These are phyloP conservation scores for Saturnispora zaruensis DNA, from an alignment of 805 yeast genomes.

Conservation along the genomic window DNA sequence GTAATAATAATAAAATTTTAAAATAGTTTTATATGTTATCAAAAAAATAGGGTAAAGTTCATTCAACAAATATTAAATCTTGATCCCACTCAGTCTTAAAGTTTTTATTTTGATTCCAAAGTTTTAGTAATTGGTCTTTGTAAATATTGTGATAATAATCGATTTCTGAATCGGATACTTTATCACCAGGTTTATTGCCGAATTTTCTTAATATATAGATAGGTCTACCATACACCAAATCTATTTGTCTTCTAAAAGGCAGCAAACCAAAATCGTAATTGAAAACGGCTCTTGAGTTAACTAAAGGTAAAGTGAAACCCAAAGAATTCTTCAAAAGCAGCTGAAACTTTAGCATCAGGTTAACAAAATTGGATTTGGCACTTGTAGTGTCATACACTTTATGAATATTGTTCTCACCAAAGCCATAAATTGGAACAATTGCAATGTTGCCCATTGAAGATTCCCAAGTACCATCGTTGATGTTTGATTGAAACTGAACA, in stretches of 20 bases:
- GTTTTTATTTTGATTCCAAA: constrained; percentile 61
- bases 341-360: constrained; percentile 47
- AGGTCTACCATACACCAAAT: constrained; percentile 68
- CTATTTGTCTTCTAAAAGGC: constrained; percentile 75
- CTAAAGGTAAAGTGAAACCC: constrained; percentile 85
- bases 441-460: constrained; percentile 48
- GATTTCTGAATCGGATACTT: constrained; percentile 37
- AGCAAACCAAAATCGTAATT: constrained; percentile 86
- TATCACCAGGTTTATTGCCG: constrained; percentile 21
- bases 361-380: constrained; percentile 24
- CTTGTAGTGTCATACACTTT: constrained; percentile 31
- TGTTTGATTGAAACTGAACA: constrained; percentile 1
- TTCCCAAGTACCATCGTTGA: constrained; percentile 9
- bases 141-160: constrained; percentile 69
- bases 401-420: constrained; percentile 73
- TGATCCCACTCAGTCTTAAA: constrained; percentile 42
- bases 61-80: constrained; percentile 39
- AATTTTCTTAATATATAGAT: constrained; percentile 29
- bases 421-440: constrained; percentile 81
- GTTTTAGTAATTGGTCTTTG: constrained; percentile 48
- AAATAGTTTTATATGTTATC: too few species aligned
- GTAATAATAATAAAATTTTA: too few species aligned
- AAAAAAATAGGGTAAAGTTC: neutral
- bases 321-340: constrained; percentile 58
- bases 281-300: constrained; percentile 87